Base-by-base conservation (phyloP, 495 filamentous ascomycete genomes). In the Articulospora tetracladia region DNA sequence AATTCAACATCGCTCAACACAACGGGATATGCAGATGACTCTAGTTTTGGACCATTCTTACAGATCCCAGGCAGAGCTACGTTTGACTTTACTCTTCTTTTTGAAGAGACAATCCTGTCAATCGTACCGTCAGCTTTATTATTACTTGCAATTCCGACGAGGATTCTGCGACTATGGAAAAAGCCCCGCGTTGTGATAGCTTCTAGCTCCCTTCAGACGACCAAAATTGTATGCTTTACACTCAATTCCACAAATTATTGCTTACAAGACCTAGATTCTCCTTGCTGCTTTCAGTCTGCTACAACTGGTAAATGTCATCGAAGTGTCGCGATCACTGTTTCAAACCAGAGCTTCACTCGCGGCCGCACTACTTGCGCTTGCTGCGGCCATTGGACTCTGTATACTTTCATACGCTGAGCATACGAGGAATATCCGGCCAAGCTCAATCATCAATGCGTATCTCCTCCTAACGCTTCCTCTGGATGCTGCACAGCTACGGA, bases 401-500 rank as follows among this genome's bases (percentile, higher is more conserved):
- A 47, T 74, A 3, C 64, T 77, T 11, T 78, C 76, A 2, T 74
- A 72, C 54, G 25, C 70, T 39, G 76, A 80, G 59, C 77, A 80
- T 50, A 55, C 57, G 1, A 64, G 66, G n/a, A 62, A 64, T 17
- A 58, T 77, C 17, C 62, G 74, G 36, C 73, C 77, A 17, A 57
- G 53, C 27, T 52, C 59, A 3, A 48, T 61, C 13, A 55, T 89
- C 53, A 78, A 77, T 55, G 58, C 75, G 3, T 90, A 83, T 66
- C 74, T 90, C 2, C 70, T 85, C 34, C 65, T 79, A 60, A 79
- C 82, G 0, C 57, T 83, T 12, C 60, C 86, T 13, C 80, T 87
- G 53, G 84, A 87, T 68, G 71, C 73, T 48, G 78, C 70, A 15
- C 73, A 69, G 39, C 58, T 67, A 1, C 66, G 77, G 8, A 79